Evolutionary conservation across 139 green algal species (phyloP), one percentile per base, ranked within the genome.

Genomic region (Chlamydomonas sp.): DNA sequence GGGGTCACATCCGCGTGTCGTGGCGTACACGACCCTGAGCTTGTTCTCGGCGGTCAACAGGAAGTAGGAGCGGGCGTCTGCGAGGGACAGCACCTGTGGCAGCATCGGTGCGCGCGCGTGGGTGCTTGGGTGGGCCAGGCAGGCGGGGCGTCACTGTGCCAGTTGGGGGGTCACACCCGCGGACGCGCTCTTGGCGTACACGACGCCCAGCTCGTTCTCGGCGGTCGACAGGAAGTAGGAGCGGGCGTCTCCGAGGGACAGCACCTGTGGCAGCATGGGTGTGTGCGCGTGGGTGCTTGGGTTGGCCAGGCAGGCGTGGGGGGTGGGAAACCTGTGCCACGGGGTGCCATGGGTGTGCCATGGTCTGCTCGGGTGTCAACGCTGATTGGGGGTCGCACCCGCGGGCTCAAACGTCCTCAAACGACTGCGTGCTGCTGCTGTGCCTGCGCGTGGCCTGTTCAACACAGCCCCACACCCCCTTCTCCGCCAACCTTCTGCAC

Each of bases 151-250:
- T n/a, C n/a, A n/a, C n/a, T n/a, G n/a, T n/a, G n/a, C n/a, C n/a
- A n/a, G n/a, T n/a, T n/a, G n/a, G n/a, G n/a, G n/a, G n/a, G n/a
- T 65, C 29, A 10, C 39, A 71, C 65, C 43, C 30, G 43, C 83
- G 62, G 78, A 74, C 1, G 81, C 24, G 73, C 88, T 91, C 65
- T 83, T 85, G 8, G 92, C 92, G 54, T 89, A 88, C 49, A 97
- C 88, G 30, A 98, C 92, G 0, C 92, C 92, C 43, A 97, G 81
- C 37, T 91, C 76, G 73, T 97, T 93, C 59, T 85, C 79, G 26
- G 92, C 91, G n/a, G 92, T 97, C 62, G 77, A 83, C 2, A 98
- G 81, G 73, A 90, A 91, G 67, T 94, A 97, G 5, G 85, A 88
- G n/a, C 89, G 73, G 0, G 85, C 79, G 64, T 96, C 90, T 28